Base-by-base conservation (phyloP, 2,329 filamentous ascomycete species). In the Diaporthe eres region DNA sequence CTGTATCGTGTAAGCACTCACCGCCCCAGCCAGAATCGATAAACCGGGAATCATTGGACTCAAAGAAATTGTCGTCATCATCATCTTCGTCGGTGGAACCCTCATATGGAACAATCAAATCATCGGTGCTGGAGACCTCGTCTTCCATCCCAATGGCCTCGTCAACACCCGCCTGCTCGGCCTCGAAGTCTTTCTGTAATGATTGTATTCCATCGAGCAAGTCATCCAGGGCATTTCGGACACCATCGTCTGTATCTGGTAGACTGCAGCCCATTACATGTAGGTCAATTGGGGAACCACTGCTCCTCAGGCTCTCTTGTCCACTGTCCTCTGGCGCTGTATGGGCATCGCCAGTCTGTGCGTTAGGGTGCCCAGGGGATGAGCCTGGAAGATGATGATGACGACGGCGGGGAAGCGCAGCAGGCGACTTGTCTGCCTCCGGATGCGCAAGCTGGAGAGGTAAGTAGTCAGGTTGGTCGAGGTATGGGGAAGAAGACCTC, bases 1-100 rank as follows among this genome's bases (percentile, higher is more conserved):
- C 97, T 98, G 88, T 85, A 85, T 93, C 90, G 90, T 91, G 94
- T 98, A 95, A 98, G 95, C 93, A 93, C 88, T 94, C 91, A 86
- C 90, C 90, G 84, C 89, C 92, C 93, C 92, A 96, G 76, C 92
- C 93, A 80, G 90, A 92, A 83, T 94, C 92, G 88, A 94, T 85
- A 84, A 91, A 94, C 85, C 88, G 88, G 76, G 89, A 82, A 82
- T 94, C 88, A 83, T 88, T 83, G 85, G 82, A 80, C 77, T 80
- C 80, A 71, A 84, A 88, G 88, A 88, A 84, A 81, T 90, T 88
- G 83, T 91, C 87, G 82, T 88, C 87, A 87, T 93, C 92, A 91
- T 93, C 92, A 87, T 89, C 88, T 80, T 88, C 86, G 78, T 86
- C 85, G 74, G 84, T 81, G 49, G 84, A 86, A 77, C 80, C 79